Evolutionary conservation across 1,284 basidiomycete species (phyloP).

Genomic region (Cerioporus squamosus): DNA sequence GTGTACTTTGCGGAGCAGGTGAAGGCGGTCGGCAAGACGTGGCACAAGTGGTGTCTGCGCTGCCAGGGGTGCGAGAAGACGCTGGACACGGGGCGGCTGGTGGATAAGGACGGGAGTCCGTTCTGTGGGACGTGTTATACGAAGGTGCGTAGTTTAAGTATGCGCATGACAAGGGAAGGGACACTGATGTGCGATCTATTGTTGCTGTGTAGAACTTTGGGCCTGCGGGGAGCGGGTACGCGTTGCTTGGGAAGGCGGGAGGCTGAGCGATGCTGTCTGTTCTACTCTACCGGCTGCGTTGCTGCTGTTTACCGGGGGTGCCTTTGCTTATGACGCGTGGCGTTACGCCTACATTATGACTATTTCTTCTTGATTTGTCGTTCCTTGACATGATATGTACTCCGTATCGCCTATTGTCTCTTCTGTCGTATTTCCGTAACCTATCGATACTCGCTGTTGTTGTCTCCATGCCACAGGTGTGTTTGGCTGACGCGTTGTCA

Average conservation of each 20-base stretch:
- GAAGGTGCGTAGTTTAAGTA: conserved; percentile 51
- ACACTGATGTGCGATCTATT: neutral
- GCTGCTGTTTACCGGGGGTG: too few species aligned
- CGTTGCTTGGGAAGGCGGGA: conserved; percentile 66
- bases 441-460: too few species aligned
- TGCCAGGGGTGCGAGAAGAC: conserved; percentile 69
- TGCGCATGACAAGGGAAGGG: neutral
- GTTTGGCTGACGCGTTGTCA: too few species aligned
- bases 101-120: conserved; percentile 75
- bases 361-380: neutral
- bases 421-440: neutral
- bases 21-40: conserved; percentile 77
- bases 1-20: conserved; percentile 76
- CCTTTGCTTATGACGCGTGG: neutral
- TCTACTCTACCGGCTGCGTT: neutral
- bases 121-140: conserved; percentile 73
- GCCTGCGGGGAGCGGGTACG: conserved; percentile 75
- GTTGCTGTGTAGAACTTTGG: conserved; percentile 47
- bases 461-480: too few species aligned
- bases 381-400: neutral
- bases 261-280: conserved; percentile 31
- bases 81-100: conserved; percentile 69
- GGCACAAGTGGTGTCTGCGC: conserved; percentile 74
- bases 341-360: neutral
- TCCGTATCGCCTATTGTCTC: neutral